phyloP scores from a whole-genome alignment of 768 basidiomycete genomes.

The Naganishia randhawae region DNA sequence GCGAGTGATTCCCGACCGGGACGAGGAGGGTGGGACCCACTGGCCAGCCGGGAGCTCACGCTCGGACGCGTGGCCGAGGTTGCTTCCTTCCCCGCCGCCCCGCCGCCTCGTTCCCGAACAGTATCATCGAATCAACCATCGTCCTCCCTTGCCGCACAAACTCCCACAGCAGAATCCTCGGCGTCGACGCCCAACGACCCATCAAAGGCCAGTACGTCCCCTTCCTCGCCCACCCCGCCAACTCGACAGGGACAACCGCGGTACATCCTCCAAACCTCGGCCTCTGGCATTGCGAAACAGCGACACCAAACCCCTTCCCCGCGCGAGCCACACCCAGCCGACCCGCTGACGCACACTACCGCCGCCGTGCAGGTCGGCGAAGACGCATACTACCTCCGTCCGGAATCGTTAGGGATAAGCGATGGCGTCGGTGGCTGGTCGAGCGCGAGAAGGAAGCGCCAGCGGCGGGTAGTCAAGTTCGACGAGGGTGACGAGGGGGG shows the following conservation, averaged over 20 bases:
- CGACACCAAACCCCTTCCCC: slow-evolving; percentile 39
- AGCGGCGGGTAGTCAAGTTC: slow-evolving; percentile 1
- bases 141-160: neutral
- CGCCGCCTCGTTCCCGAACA: too few relatives aligned
- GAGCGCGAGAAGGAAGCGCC: slow-evolving; percentile 34
- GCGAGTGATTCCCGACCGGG: too few relatives aligned
- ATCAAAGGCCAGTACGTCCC: neutral
- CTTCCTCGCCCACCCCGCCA: neutral
- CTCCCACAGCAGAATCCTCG: neutral
- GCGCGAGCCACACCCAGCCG: slow-evolving; percentile 31
- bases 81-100: too few relatives aligned
- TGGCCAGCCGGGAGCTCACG: too few relatives aligned
- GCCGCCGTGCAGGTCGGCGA: slow-evolving; percentile 64
- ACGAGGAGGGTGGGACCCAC: too few relatives aligned
- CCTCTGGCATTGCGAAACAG: slow-evolving; percentile 78
- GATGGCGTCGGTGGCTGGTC: slow-evolving; percentile 96
- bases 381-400: slow-evolving; percentile 67
- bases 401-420: slow-evolving; percentile 84
- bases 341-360: slow-evolving; percentile 40
- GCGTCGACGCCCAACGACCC: neutral
- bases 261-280: slow-evolving; percentile 63
- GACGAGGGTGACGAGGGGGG: neutral
- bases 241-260: neutral
- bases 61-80: too few relatives aligned
- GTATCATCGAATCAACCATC: too few relatives aligned